Evolutionary conservation across 345 rosid species (phyloP), one percentile per base, ranked within the genome.

Genomic region (Pelargonium nanum): DNA sequence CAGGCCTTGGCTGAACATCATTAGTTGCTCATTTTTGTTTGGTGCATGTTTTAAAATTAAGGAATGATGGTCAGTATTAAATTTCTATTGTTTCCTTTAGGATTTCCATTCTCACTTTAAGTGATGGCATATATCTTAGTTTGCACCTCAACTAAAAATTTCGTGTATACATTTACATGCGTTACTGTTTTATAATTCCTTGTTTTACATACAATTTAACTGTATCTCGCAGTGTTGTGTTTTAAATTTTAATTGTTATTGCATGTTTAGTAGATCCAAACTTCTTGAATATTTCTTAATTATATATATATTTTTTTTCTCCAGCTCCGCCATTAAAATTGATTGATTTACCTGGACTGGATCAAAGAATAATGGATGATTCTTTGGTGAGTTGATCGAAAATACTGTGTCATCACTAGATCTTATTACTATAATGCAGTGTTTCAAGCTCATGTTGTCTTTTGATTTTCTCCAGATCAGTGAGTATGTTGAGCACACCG

Each of bases 311-410:
- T 52, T 23, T 32, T n/a, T 5, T 65, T 21, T 72, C 34, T 74
- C 52, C 88, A 93, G 99, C 99, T 67, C 99, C 99, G 28, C 87
- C 99, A 19, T 64, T 93, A 67, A 93, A 93, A 79, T 75, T 93
- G 82, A 68, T 85, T 62, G 99, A 93, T 75, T 81, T 93, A 73
- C 99, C 99, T 54, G 99, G 99, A 75, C 73, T 91, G 77, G 99
- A 93, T 75, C 99, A 90, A 81, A 83, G 96, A 71, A 81, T 84
- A 67, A 78, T 89, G 79, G 96, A 85, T 56, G 97, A 86, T 61
- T 73, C 95, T 25, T 60, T 83, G 96, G 99, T 93, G 67, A 80
- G 97, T 56, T 48, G 40, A 59, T 61, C 12, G 65, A 60, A 5
- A 32, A 23, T 55, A n/a, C 12, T 22, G 22, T 26, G 30, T 21